Percentiles rank a stretch among this genome's conserved stretches.
These are phyloP conservation scores for Beauveria brongniartii DNA, from an alignment of 2,329 filamentous ascomycete species.

Conservation along the genomic window DNA sequence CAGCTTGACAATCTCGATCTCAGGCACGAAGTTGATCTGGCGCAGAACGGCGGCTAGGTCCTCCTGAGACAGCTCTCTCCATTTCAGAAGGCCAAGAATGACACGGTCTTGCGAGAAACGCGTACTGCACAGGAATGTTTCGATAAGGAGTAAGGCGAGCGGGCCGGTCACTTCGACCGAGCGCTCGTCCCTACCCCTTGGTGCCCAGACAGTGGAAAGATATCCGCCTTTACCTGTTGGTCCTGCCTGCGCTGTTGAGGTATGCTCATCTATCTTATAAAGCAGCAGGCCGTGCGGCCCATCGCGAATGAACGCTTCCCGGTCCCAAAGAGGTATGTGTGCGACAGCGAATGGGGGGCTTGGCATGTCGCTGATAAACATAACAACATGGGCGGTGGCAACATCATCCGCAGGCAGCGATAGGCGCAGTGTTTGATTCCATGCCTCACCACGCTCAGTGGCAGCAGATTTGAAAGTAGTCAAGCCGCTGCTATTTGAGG, in stretches of 20 bases:
- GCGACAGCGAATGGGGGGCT: slow-evolving; percentile 84
- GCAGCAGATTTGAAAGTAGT: slow-evolving; percentile 87
- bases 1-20: slow-evolving; percentile 96
- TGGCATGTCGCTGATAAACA: slow-evolving; percentile 82
- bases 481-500: slow-evolving; percentile 68
- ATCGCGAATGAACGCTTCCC: slow-evolving; percentile 81
- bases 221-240: slow-evolving; percentile 75
- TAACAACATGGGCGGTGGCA: slow-evolving; percentile 72
- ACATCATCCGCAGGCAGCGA: slow-evolving; percentile 75
- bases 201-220: slow-evolving; percentile 71
- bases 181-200: slow-evolving; percentile 56
- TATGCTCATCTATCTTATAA: slow-evolving; percentile 89
- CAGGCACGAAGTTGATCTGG: slow-evolving; percentile 84
- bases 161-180: slow-evolving; percentile 71
- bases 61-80: slow-evolving; percentile 67
- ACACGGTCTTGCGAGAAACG: slow-evolving; percentile 87
- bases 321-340: slow-evolving; percentile 90
- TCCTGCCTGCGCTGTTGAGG: slow-evolving; percentile 56
- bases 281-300: slow-evolving; percentile 73
- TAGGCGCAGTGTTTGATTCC: slow-evolving; percentile 83
- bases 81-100: slow-evolving; percentile 74
- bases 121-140: slow-evolving; percentile 90
- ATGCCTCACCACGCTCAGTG: slow-evolving; percentile 68
- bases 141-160: slow-evolving; percentile 68
- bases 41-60: slow-evolving; percentile 68